phyloP scores from a whole-genome alignment of 2,329 filamentous ascomycete species.

The Colletotrichum tabaci region DNA sequence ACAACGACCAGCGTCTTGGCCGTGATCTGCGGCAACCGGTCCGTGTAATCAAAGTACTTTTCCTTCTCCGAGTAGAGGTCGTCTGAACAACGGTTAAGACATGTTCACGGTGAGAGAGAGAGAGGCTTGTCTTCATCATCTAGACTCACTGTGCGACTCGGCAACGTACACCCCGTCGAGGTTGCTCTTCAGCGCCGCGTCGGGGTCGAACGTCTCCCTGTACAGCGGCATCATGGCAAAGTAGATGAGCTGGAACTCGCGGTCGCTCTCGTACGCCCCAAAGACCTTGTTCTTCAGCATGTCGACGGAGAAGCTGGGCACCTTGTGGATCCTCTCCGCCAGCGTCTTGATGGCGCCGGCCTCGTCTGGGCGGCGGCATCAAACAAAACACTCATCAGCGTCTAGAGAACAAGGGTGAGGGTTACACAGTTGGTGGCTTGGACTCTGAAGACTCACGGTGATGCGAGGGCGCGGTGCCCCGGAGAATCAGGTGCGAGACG shows the following conservation, averaged over 20 bases:
- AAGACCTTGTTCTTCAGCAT: slow-evolving; percentile 58
- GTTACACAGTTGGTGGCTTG: too few relatives aligned
- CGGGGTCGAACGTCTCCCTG: slow-evolving; percentile 52
- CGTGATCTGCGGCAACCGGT: slow-evolving; percentile 48
- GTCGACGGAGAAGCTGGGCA: slow-evolving; percentile 53
- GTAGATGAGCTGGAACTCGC: slow-evolving; percentile 56
- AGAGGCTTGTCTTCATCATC: too few relatives aligned
- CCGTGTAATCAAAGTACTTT: slow-evolving; percentile 57
- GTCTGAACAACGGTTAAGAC: slow-evolving; percentile 45
- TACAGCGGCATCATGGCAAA: slow-evolving; percentile 56
- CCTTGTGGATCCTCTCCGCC: slow-evolving; percentile 50
- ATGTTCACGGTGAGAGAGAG: not conserved
- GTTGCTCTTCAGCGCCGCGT: slow-evolving; percentile 49
- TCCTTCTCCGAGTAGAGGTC: slow-evolving; percentile 53
- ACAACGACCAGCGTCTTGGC: slow-evolving; percentile 55
- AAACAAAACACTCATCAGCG: too few relatives aligned
- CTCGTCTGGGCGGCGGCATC: slow-evolving; percentile 48
- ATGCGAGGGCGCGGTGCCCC: slow-evolving; percentile 56
- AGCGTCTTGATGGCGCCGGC: slow-evolving; percentile 51
- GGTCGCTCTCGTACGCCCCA: slow-evolving; percentile 53
- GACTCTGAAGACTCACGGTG: slow-evolving; percentile 46
- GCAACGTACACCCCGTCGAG: slow-evolving; percentile 52
- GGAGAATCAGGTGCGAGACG: slow-evolving; percentile 52
- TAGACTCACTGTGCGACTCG: slow-evolving; percentile 53
- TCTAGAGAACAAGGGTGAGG: too few relatives aligned